Percentiles rank a stretch among this genome's conserved stretches.
These are phyloP conservation scores for Podospora bellae-mahoneyi DNA, from an alignment of 495 filamentous ascomycete genomes.

Conservation along the genomic window DNA sequence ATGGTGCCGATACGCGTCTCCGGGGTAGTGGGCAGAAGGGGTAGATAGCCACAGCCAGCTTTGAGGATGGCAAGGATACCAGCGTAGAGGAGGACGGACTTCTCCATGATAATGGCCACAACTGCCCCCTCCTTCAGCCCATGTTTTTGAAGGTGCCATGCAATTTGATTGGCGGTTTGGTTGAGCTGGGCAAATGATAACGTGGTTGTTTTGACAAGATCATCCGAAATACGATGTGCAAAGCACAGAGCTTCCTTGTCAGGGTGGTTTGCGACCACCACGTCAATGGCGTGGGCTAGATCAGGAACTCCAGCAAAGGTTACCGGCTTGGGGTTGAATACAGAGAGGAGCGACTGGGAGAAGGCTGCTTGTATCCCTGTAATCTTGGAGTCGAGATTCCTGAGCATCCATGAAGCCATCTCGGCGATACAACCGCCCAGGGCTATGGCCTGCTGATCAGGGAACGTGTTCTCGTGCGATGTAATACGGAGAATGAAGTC, in stretches of 20 bases:
- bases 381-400: slow-evolving; percentile 34
- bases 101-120: slow-evolving; percentile 67
- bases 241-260: slow-evolving; percentile 59
- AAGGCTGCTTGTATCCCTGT: slow-evolving; percentile 33
- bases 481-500: slow-evolving; percentile 58
- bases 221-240: slow-evolving; percentile 41
- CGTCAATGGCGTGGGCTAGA: slow-evolving; percentile 55
- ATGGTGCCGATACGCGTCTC: slow-evolving; percentile 51
- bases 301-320: slow-evolving; percentile 26
- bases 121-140: slow-evolving; percentile 50
- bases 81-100: slow-evolving; percentile 63
- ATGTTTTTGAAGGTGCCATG: slow-evolving; percentile 49
- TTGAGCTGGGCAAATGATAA: slow-evolving; percentile 65
- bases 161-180: slow-evolving; percentile 59
- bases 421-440: slow-evolving; percentile 43
- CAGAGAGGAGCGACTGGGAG: slow-evolving; percentile 46
- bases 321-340: slow-evolving; percentile 32
- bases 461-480: slow-evolving; percentile 37
- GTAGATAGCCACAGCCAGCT: slow-evolving; percentile 69
- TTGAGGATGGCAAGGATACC: slow-evolving; percentile 70
- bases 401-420: slow-evolving; percentile 40
- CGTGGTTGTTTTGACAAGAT: slow-evolving; percentile 28
- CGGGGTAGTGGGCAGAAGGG: slow-evolving; percentile 64
- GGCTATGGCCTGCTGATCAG: slow-evolving; percentile 44
- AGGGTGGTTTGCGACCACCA: slow-evolving; percentile 45